These are phyloP conservation scores for Panicum virgatum DNA, from an alignment of 202 grass and related monocot species.

Conservation along the genomic window DNA sequence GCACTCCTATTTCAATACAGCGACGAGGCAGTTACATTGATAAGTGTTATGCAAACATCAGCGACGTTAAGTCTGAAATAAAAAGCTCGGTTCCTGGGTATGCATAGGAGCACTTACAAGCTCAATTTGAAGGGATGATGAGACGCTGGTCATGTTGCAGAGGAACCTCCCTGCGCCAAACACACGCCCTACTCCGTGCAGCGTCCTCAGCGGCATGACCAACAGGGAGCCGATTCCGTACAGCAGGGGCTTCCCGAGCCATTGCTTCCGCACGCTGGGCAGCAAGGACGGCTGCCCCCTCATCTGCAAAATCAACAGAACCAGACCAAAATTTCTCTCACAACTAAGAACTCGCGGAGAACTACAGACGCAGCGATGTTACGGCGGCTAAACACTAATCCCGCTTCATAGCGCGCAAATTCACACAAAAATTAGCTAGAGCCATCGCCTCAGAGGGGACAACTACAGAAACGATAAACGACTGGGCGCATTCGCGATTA, in stretches of 20 bases:
- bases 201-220: constrained; percentile 78
- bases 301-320: constrained; percentile 56
- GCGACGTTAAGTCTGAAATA: neutral
- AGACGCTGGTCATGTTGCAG: constrained; percentile 77
- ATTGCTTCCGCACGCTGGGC: constrained; percentile 73
- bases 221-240: constrained; percentile 71
- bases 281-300: constrained; percentile 63
- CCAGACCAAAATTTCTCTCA: neutral
- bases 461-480: neutral
- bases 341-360: neutral
- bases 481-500: neutral
- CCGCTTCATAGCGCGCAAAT: neutral
- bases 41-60: neutral
- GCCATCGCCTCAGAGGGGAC: neutral
- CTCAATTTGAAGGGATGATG: constrained; percentile 89
- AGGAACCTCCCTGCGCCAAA: constrained; percentile 64
- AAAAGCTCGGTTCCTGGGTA: neutral
- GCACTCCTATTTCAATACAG: neutral
- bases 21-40: neutral
- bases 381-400: neutral
- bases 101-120: constrained; percentile 50
- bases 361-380: neutral
- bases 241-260: constrained; percentile 76
- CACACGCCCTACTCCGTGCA: constrained; percentile 73
- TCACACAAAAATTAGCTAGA: neutral